Evolutionary conservation across 1,284 basidiomycete genomes (phyloP).

Genomic region (Sanghuangporus baumii): DNA sequence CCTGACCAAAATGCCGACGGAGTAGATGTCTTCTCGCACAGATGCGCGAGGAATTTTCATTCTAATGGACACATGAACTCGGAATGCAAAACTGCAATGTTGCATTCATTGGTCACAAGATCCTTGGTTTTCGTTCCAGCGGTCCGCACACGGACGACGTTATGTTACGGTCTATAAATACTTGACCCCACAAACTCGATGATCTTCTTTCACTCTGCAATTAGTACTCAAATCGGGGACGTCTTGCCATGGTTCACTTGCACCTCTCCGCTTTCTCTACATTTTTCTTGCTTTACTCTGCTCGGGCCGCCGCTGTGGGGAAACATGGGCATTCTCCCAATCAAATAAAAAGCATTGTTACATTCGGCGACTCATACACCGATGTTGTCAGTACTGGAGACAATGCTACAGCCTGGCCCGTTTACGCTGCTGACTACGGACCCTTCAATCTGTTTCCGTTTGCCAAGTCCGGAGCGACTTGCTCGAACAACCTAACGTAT

Average conservation of each 20-base stretch:
- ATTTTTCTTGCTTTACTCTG: background rate
- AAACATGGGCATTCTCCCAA: conserved; percentile 20
- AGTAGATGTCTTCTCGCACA: no score
- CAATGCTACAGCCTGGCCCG: conserved; percentile 38
- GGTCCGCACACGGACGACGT: no score
- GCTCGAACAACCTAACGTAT: conserved; percentile 37
- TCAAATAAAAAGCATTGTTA: conserved; percentile 38
- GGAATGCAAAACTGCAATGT: no score
- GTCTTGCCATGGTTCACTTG: background rate
- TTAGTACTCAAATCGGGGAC: background rate
- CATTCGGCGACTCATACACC: conserved; percentile 44
- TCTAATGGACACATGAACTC: no score
- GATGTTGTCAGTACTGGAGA: conserved; percentile 33
- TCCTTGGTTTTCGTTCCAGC: no score
- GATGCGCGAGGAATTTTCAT: no score
- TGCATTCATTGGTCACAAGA: no score
- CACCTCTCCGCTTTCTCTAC: background rate
- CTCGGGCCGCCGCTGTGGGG: background rate
- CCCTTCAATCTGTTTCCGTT: conserved; percentile 35
- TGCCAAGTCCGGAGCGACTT: conserved; percentile 39
- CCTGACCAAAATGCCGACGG: no score
- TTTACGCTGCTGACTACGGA: conserved; percentile 36
- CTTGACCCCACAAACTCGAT: no score
- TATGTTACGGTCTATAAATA: no score
- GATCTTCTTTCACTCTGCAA: no score